Percentiles rank a stretch among this genome's conserved stretches.
Evolutionary conservation across 805 yeast genomes (phyloP).

Genomic region (Kurtzmaniella cleridarum): DNA sequence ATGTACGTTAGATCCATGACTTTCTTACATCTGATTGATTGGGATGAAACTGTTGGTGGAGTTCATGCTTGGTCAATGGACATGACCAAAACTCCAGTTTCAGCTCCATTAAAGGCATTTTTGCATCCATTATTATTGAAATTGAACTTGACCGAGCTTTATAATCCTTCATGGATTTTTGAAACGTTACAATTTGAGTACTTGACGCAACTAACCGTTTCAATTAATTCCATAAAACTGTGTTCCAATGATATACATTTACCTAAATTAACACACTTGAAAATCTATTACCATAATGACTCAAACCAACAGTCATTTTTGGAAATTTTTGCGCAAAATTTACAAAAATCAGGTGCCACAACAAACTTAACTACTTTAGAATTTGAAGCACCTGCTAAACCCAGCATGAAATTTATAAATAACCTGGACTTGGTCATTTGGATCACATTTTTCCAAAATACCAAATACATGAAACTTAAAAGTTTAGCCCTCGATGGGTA

Average conservation of each 20-base stretch:
- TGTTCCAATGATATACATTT: neutral
- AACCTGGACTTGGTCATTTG: conserved; percentile 10
- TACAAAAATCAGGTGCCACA: conserved; percentile 3
- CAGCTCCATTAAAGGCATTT: too few species aligned
- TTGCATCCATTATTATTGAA: too few species aligned
- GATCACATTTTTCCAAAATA: conserved; percentile 14
- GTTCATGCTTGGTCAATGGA: conserved; percentile 1
- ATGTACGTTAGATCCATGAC: conserved; percentile 7
- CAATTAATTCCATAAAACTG: too few species aligned
- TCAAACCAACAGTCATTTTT: neutral
- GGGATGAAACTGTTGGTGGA: neutral
- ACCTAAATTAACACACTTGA: conserved; percentile 10
- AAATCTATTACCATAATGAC: conserved; percentile 10
- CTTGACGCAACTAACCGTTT: neutral
- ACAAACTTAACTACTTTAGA: conserved; percentile 10
- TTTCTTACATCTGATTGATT: conserved; percentile 3
- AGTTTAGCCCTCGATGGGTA: conserved; percentile 19
- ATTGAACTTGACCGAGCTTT: too few species aligned
- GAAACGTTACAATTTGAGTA: neutral
- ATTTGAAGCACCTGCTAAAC: conserved; percentile 9
- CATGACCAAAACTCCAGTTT: neutral
- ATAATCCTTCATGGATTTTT: neutral
- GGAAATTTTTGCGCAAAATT: conserved; percentile 6
- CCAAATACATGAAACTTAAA: conserved; percentile 6
- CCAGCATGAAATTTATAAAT: conserved; percentile 2